Evolutionary conservation across 2,329 filamentous ascomycete species (phyloP).

Genomic region (Cordyceps farinosa): DNA sequence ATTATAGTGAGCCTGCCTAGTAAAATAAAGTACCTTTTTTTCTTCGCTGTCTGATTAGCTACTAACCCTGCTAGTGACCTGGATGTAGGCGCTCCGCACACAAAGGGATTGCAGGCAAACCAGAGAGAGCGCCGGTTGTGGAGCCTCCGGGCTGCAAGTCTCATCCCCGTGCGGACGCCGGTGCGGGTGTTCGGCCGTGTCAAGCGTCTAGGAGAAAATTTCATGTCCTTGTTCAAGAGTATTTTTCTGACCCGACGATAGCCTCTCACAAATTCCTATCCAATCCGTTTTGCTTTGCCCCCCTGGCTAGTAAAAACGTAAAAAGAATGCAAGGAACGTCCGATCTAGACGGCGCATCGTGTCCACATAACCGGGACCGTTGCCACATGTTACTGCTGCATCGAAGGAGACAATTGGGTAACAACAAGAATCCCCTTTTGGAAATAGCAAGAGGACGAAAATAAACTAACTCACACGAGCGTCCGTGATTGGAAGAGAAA

Average conservation of each 20-base stretch:
- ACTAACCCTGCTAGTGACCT: too few relatives aligned
- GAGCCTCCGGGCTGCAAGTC: neutral
- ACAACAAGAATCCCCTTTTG: neutral
- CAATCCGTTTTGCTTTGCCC: neutral
- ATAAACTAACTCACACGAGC: neutral
- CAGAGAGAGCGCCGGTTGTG: neutral
- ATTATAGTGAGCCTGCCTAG: too few relatives aligned
- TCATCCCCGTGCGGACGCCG: neutral
- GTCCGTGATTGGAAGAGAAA: neutral
- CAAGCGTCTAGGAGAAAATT: neutral
- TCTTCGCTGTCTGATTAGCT: too few relatives aligned
- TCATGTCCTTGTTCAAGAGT: neutral
- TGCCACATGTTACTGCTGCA: neutral
- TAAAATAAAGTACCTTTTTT: too few relatives aligned
- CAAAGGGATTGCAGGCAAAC: neutral
- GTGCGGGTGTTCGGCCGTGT: neutral
- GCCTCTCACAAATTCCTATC: neutral
- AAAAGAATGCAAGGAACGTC: conserved; percentile 4
- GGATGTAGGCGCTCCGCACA: too few relatives aligned
- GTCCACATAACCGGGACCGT: conserved; percentile 5
- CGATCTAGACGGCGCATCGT: conserved; percentile 5
- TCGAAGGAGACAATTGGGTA: neutral
- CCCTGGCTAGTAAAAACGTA: neutral
- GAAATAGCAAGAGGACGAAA: neutral
- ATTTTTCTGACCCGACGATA: neutral